phyloP scores from a whole-genome alignment of 192 early-diverging fungal genomes.

The Kappamyces sp. region DNA sequence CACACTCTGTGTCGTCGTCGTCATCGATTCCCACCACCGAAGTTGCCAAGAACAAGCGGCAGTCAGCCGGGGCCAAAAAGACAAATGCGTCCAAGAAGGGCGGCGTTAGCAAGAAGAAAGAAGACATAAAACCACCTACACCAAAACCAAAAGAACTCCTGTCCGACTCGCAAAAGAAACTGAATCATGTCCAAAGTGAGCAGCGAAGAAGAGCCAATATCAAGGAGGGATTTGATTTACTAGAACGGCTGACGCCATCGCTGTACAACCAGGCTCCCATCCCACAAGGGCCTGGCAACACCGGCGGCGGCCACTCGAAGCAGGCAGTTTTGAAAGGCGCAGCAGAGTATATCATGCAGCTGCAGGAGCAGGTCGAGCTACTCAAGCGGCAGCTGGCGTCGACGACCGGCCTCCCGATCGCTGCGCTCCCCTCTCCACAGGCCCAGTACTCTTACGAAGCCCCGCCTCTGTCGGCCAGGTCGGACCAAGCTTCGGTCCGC shows the following conservation, averaged over 20 bases:
- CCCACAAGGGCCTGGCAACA: slow-evolving; percentile 12
- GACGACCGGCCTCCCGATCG: slow-evolving; percentile 2
- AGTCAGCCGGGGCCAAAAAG: too few relatives aligned
- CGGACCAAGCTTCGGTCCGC: too few relatives aligned
- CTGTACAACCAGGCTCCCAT: slow-evolving; percentile 4
- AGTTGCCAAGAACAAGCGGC: too few relatives aligned
- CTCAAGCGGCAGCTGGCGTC: slow-evolving; percentile 1
- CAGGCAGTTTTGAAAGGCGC: slow-evolving; percentile 9
- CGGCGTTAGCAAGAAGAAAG: too few relatives aligned
- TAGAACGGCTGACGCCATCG: slow-evolving; percentile 14
- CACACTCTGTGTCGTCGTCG: too few relatives aligned
- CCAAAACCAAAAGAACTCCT: slow-evolving; percentile 5
- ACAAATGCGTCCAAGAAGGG: too few relatives aligned
- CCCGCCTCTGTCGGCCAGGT: too few relatives aligned
- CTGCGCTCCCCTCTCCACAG: slow-evolving; percentile 4
- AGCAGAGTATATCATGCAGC: slow-evolving; percentile 11
- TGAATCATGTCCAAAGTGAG: slow-evolving; percentile 21
- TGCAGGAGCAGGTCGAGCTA: slow-evolving; percentile 6
- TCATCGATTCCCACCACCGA: too few relatives aligned
- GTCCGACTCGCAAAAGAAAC: slow-evolving; percentile 17
- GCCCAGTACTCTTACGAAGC: neutral
- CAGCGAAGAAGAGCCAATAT: slow-evolving; percentile 15
- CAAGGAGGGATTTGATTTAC: slow-evolving; percentile 17
- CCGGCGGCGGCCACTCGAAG: slow-evolving; percentile 12
- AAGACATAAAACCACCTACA: too few relatives aligned